Conservation (phyloP, 2,329 filamentous ascomycete genomes). For the Arthrinium phaeospermum region DNA sequence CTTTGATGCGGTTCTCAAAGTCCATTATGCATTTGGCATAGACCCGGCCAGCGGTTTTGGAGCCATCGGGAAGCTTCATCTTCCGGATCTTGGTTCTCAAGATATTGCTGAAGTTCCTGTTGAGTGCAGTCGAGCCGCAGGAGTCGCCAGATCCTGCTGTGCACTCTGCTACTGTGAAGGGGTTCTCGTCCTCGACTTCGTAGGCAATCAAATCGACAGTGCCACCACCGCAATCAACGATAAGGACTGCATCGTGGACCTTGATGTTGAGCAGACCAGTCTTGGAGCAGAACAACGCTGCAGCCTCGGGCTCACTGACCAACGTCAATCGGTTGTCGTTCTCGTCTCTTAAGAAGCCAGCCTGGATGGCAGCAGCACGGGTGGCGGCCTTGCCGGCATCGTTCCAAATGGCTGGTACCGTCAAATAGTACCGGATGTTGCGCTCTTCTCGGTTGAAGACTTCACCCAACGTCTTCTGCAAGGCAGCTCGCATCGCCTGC, state of each 20-base stretch:
- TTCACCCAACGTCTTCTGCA: slow-evolving; percentile 95
- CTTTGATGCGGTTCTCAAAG: slow-evolving; percentile 20
- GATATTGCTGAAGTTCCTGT: slow-evolving; percentile 21
- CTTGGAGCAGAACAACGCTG: slow-evolving; percentile 97
- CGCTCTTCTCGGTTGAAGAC: slow-evolving; percentile 98
- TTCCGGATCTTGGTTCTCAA: slow-evolving; percentile 19
- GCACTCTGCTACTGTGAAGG: slow-evolving; percentile 18
- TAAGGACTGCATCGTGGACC: slow-evolving; percentile 71
- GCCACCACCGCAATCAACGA: slow-evolving; percentile 21
- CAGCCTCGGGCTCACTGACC: slow-evolving; percentile 95
- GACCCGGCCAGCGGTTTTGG: slow-evolving; percentile 95
- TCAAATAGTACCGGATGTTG: slow-evolving; percentile 97
- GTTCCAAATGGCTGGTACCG: slow-evolving; percentile 99
- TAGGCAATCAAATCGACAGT: slow-evolving; percentile 22
- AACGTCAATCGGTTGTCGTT: slow-evolving; percentile 96
- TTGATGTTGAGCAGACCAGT: slow-evolving; percentile 94
- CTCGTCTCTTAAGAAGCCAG: slow-evolving; percentile 94
- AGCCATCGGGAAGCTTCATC: slow-evolving; percentile 42
- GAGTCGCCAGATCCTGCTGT: slow-evolving; percentile 19
- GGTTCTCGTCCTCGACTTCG: slow-evolving; percentile 20
- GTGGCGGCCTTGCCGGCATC: slow-evolving; percentile 98
- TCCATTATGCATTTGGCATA: slow-evolving; percentile 21
- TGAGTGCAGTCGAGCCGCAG: slow-evolving; percentile 19
- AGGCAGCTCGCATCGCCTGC: slow-evolving; percentile 92
- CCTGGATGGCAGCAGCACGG: slow-evolving; percentile 92